These are phyloP conservation scores for Keqinozyma sinolaborantium DNA, from an alignment of 1,139 yeast genomes.

Conservation along the genomic window DNA sequence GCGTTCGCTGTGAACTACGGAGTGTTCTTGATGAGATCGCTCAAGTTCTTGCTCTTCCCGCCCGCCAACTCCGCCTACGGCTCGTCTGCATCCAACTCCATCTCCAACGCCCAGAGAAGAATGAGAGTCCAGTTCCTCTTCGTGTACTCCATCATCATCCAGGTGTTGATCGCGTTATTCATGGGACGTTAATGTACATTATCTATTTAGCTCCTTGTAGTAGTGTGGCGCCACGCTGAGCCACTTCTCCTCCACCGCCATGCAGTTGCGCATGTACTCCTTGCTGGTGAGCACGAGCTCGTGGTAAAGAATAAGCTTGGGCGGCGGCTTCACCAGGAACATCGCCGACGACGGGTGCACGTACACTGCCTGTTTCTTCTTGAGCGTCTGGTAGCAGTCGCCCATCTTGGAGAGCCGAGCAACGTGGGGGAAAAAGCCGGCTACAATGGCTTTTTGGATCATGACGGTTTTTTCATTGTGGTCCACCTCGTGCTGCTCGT, in stretches of 20 bases:
- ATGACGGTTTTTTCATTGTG: constrained; percentile 21
- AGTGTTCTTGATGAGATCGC: constrained; percentile 76
- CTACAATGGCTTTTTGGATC: constrained; percentile 64
- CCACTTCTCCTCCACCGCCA: constrained; percentile 60
- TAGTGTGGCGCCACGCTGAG: constrained; percentile 24
- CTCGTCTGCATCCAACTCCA: constrained; percentile 45
- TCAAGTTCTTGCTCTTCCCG: constrained; percentile 71
- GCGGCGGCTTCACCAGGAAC: constrained; percentile 61
- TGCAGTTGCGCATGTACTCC: constrained; percentile 86
- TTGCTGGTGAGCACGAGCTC: constrained; percentile 83
- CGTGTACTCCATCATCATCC: constrained; percentile 80
- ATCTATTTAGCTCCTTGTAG: constrained; percentile 8
- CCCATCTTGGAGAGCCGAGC: constrained; percentile 72
- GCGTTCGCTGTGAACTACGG: constrained; percentile 52
- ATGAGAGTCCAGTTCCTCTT: constrained; percentile 85
- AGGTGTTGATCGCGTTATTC: constrained; percentile 45
- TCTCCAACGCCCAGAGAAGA: constrained; percentile 68
- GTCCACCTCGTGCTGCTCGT: constrained; percentile 4
- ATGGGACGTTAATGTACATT: constrained; percentile 14
- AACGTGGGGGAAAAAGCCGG: constrained; percentile 83
- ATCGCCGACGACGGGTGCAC: constrained; percentile 83
- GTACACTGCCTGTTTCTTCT: constrained; percentile 61
- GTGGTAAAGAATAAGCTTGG: constrained; percentile 70
- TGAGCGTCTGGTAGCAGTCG: constrained; percentile 61
- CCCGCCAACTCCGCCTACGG: constrained; percentile 35